These are phyloP conservation scores for Chernovozyma aurita DNA, from an alignment of 1,139 yeast genomes.

Conservation along the genomic window DNA sequence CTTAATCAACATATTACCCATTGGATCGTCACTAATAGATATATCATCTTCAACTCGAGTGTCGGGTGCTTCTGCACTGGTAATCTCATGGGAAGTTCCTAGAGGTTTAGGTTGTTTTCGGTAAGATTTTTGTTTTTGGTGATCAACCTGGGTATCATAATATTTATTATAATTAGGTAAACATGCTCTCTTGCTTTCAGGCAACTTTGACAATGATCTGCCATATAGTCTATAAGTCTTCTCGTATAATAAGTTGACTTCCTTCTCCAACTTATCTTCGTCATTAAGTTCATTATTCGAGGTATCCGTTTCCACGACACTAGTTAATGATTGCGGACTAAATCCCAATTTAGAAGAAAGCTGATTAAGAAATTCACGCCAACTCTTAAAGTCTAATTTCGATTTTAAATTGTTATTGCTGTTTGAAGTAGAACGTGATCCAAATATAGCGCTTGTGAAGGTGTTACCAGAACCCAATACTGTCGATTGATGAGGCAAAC, in stretches of 20 bases:
- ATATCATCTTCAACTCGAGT: slow-evolving; percentile 19
- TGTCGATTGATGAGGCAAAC: slow-evolving; percentile 31
- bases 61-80: not conserved
- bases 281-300: slow-evolving; percentile 9
- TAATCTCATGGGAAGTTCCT: not conserved
- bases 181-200: slow-evolving; percentile 37
- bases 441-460: slow-evolving; percentile 14
- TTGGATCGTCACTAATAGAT: slow-evolving; percentile 39
- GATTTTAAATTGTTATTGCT: slow-evolving; percentile 16
- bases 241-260: slow-evolving; percentile 33
- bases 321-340: slow-evolving; percentile 27
- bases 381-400: slow-evolving; percentile 29
- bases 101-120: not conserved
- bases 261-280: slow-evolving; percentile 27
- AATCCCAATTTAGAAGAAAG: slow-evolving; percentile 38
- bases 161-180: slow-evolving; percentile 37
- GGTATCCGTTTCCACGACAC: slow-evolving; percentile 19
- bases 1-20: slow-evolving; percentile 43
- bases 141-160: slow-evolving; percentile 17
- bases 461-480: slow-evolving; percentile 10
- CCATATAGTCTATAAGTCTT: slow-evolving; percentile 41
- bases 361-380: slow-evolving; percentile 35
- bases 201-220: slow-evolving; percentile 33
- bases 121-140: slow-evolving; percentile 6
- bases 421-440: slow-evolving; percentile 24